Percentiles rank a stretch among this genome's conserved stretches.
These are phyloP conservation scores for Cutaneotrichosporon mucoides DNA, from an alignment of 1,284 basidiomycete species.

Conservation along the genomic window DNA sequence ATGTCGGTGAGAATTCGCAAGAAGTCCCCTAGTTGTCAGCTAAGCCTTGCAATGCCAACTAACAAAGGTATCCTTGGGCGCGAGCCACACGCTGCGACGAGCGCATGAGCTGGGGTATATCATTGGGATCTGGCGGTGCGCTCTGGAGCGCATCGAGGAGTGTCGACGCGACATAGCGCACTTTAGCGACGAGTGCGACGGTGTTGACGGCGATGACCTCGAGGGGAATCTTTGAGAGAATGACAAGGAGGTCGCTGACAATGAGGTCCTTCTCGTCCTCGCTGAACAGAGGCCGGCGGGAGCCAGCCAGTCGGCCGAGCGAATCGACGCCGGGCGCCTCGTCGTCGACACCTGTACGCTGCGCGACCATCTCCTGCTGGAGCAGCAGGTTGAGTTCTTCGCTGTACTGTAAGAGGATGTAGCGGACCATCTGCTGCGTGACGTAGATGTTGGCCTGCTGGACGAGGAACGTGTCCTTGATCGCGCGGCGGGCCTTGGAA, in stretches of 20 bases:
- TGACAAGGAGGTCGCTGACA: constrained; percentile 63
- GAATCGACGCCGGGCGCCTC: constrained; percentile 42
- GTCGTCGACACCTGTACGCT: background rate
- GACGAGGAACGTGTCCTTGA: constrained; percentile 77
- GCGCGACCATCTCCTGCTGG: constrained; percentile 40
- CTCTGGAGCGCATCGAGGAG: constrained; percentile 78
- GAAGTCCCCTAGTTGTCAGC: constrained; percentile 60
- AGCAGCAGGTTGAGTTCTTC: constrained; percentile 62
- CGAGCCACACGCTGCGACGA: constrained; percentile 58
- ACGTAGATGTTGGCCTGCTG: constrained; percentile 85
- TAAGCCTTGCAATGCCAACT: no score
- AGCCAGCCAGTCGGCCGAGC: constrained; percentile 43
- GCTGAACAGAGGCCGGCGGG: constrained; percentile 16
- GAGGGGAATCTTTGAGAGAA: constrained; percentile 82
- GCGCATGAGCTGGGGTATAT: constrained; percentile 3
- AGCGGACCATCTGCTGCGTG: constrained; percentile 83
- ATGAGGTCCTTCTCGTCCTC: constrained; percentile 34
- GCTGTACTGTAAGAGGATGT: constrained; percentile 80
- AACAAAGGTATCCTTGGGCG: constrained; percentile 61
- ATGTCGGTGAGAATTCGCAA: constrained; percentile 81
- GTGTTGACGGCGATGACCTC: constrained; percentile 86
- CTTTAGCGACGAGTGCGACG: constrained; percentile 68
- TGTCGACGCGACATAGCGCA: constrained; percentile 81
- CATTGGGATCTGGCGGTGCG: constrained; percentile 42
- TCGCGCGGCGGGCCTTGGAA: constrained; percentile 67